Evolutionary conservation across 129 eudicot genomes (phyloP), one percentile per base, ranked within the genome.

Genomic region (Escallonia rubra): DNA sequence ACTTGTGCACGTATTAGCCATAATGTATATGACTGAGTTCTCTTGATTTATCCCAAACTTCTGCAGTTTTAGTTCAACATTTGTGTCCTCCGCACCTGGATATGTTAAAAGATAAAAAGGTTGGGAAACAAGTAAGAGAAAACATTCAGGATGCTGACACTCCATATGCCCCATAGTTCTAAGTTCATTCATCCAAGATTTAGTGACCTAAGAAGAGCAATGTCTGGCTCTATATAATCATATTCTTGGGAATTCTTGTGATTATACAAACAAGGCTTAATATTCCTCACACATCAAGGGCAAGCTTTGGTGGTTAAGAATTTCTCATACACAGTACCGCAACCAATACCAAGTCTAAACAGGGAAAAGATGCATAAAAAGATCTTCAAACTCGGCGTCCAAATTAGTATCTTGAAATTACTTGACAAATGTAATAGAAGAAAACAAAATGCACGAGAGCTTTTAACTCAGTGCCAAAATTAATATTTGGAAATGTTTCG

Each of bases 51-150:
- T 45, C 67, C 73, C 78, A 68, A 70, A 75, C 41, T 76, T 85
- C 52, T 6, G 63, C 48, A 88, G 70, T 74, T 82, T 78, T 51
- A 85, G 16, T 66, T 88, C 96, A 4, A 88, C 67, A 47, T 78
- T 78, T 73, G 78, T 88, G 64, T 82, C 85, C 78, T 88, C 96
- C 52, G 75, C 73, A 44, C 96, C 96, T 88, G 82, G 58, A 80
- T 57, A 15, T 72, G 53, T 45, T n/a, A 38, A 12, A 12, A 41
- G 7, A 10, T 10, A 8, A 13, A 41, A 9, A 53, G 4, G 41
- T 10, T 5, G 16, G 14, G 16, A 43, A 6, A 6, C 44, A 6
- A 38, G 41, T 10, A 10, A 68, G 40, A 67, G 15, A 56, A 5
- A 70, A 65, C 49, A 75, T 14, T 58, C 61, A 2, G 38, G 65